Evolutionary conservation across 805 yeast species (phyloP).

Genomic region (Candida palmyrensis): DNA sequence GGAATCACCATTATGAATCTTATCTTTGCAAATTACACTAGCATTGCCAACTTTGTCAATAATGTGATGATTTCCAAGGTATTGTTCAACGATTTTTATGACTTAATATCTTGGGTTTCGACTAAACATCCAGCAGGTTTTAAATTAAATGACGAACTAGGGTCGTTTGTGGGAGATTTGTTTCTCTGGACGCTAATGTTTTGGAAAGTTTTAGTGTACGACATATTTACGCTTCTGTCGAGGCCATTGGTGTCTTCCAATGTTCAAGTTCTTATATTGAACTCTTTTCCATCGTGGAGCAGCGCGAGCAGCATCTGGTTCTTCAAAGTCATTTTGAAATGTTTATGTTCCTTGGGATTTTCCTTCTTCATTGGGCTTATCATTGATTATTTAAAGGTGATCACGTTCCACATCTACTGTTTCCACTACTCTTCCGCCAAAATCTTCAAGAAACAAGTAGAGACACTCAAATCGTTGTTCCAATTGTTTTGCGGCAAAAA

Average conservation of each 20-base stretch:
- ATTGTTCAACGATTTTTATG: conserved; percentile 42
- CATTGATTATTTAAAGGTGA: conserved; percentile 58
- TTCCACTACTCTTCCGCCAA: conserved; percentile 78
- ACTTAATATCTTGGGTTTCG: conserved; percentile 67
- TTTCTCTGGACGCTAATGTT: conserved; percentile 79
- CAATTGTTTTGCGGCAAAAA: conserved; percentile 87
- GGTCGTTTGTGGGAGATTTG: conserved; percentile 80
- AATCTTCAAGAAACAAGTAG: conserved; percentile 71
- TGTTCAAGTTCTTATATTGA: not conserved
- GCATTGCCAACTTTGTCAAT: conserved; percentile 18
- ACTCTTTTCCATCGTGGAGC: too few relatives aligned
- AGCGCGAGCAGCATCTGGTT: not conserved
- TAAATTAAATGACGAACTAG: conserved; percentile 81
- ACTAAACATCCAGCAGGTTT: conserved; percentile 85
- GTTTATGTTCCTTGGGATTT: conserved; percentile 40
- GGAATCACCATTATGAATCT: conserved; percentile 58
- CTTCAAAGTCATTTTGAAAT: conserved; percentile 9
- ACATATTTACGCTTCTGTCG: conserved; percentile 4
- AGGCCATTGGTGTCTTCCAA: too few relatives aligned
- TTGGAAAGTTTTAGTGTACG: conserved; percentile 37
- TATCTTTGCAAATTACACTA: conserved; percentile 25
- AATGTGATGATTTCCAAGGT: conserved; percentile 28
- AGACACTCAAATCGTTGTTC: conserved; percentile 65
- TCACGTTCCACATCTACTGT: conserved; percentile 68
- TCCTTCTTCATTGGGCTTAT: conserved; percentile 64